These are phyloP conservation scores for Cladophialophora yegresii DNA, from an alignment of 2,329 filamentous ascomycete species.

Conservation along the genomic window DNA sequence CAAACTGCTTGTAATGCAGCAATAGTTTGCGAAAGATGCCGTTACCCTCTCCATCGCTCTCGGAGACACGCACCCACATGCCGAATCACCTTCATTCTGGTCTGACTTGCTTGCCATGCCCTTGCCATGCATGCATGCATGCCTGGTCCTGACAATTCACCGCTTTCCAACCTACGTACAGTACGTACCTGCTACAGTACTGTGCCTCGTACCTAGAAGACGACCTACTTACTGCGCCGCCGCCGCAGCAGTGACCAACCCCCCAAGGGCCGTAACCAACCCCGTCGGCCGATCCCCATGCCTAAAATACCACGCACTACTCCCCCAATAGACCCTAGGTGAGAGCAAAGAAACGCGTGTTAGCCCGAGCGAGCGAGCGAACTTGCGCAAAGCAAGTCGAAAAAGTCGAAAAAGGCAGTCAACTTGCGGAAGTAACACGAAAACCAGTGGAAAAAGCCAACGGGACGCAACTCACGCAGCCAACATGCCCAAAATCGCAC, in stretches of 20 bases:
- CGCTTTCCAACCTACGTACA: too few relatives aligned
- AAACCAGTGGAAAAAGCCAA: neutral
- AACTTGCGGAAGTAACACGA: too few relatives aligned
- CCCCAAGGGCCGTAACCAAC: conserved; percentile 30
- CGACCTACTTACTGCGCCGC: conserved; percentile 5
- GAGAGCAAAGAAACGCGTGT: neutral
- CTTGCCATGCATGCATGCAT: too few relatives aligned
- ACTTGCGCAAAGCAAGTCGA: neutral
- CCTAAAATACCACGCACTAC: conserved; percentile 37
- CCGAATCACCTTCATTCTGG: too few relatives aligned
- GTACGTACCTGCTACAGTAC: too few relatives aligned
- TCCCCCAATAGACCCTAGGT: conserved; percentile 33
- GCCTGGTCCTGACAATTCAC: too few relatives aligned
- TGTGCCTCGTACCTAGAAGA: neutral
- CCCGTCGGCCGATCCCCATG: conserved; percentile 34
- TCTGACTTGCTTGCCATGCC: too few relatives aligned
- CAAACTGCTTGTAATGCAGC: too few relatives aligned
- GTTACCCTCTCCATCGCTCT: too few relatives aligned
- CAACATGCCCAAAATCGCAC: conserved; percentile 34
- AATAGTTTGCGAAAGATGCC: too few relatives aligned
- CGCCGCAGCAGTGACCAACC: conserved; percentile 34
- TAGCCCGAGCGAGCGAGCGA: neutral
- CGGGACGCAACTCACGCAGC: conserved; percentile 1
- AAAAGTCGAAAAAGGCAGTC: too few relatives aligned
- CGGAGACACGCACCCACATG: too few relatives aligned